Evolutionary conservation across 208 protist species (phyloP).

Genomic region (Trypanosoma lewisi): DNA sequence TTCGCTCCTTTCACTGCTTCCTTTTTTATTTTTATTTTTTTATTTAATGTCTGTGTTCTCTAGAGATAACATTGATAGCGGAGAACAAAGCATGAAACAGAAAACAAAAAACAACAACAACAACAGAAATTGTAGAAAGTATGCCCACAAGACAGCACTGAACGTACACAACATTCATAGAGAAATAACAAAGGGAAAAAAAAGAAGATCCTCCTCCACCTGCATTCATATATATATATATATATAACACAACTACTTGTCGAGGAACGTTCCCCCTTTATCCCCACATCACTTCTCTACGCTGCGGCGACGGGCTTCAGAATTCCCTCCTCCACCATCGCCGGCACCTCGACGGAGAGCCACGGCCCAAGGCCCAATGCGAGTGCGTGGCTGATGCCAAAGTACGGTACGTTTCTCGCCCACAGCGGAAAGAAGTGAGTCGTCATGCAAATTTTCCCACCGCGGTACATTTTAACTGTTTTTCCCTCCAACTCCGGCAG

Average conservation of each 20-base stretch:
- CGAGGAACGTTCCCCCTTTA: neutral
- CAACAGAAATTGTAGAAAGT: neutral
- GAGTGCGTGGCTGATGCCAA: conserved; percentile 97
- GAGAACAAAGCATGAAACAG: neutral
- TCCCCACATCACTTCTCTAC: neutral
- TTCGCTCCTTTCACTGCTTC: neutral
- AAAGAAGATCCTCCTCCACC: no score
- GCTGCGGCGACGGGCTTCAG: conserved; percentile 47
- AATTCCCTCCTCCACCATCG: conserved; percentile 90
- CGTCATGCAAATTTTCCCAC: conserved; percentile 98
- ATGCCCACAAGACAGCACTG: no score
- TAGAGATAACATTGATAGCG: no score
- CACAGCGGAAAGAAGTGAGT: conserved; percentile 98
- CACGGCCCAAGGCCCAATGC: conserved; percentile 96
- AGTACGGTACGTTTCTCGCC: conserved; percentile 96
- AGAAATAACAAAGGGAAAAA: neutral
- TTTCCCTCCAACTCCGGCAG: conserved; percentile 97
- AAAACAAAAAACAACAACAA: neutral
- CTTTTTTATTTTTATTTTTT: neutral
- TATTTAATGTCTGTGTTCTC: neutral
- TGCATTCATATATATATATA: neutral
- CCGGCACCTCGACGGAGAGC: conserved; percentile 96
- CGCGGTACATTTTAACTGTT: conserved; percentile 99
- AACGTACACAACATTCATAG: neutral
- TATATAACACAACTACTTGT: neutral